Evolutionary conservation across 2,329 filamentous ascomycete species (phyloP).

Genomic region (Botrytis tulipae): DNA sequence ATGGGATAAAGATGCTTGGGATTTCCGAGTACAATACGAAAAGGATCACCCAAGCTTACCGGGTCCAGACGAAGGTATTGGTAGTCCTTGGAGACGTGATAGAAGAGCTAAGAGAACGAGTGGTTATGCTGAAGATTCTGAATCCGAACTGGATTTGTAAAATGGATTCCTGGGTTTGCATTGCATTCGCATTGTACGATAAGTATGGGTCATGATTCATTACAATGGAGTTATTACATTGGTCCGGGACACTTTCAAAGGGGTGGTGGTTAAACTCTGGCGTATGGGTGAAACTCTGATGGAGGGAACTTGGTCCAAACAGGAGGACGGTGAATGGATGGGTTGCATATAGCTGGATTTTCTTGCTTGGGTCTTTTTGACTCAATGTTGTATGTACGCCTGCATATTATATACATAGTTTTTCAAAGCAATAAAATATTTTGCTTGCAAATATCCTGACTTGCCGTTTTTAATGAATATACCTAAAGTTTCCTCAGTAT

Average conservation of each 20-base stretch:
- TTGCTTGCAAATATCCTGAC: neutral
- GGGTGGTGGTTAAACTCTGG: conserved; percentile 13
- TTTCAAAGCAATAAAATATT: neutral
- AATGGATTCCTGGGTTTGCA: conserved; percentile 16
- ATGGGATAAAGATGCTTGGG: conserved; percentile 69
- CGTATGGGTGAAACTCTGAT: conserved; percentile 17
- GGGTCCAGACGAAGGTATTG: conserved; percentile 37
- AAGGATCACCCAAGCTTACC: conserved; percentile 50
- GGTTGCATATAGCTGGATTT: conserved; percentile 20
- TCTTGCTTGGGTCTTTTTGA: neutral
- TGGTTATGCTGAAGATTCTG: conserved; percentile 39
- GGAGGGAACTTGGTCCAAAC: conserved; percentile 1
- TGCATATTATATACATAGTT: conserved; percentile 13
- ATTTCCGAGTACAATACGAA: conserved; percentile 53
- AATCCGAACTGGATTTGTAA: conserved; percentile 32
- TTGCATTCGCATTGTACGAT: conserved; percentile 24
- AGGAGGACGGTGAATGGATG: neutral
- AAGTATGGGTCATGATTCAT: conserved; percentile 12
- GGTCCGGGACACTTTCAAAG: conserved; percentile 18
- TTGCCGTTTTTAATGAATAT: too few relatives aligned
- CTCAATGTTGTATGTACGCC: conserved; percentile 13
- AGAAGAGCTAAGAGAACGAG: conserved; percentile 38
- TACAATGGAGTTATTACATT: conserved; percentile 18
- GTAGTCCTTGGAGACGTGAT: conserved; percentile 36
- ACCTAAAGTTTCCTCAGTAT: neutral